Conservation (phyloP, 345 rosid genomes). For the Gossypium mustelinum region DNA sequence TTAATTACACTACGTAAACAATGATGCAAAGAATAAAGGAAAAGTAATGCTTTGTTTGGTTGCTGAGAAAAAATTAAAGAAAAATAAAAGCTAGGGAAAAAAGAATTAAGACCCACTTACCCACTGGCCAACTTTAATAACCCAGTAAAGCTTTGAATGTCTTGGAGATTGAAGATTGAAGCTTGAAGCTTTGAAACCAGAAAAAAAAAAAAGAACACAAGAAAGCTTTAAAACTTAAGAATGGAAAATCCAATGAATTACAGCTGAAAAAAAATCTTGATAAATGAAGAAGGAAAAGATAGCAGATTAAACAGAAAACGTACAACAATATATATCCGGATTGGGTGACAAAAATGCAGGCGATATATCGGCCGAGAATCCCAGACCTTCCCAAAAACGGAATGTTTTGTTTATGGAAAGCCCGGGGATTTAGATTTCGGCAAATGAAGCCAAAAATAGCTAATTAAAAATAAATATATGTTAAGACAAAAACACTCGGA, state of each 20-base stretch:
- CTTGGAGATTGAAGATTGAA: neutral
- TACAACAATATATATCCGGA: neutral
- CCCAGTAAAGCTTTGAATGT: neutral
- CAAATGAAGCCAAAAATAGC: slow-evolving; percentile 11
- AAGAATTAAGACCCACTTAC: neutral
- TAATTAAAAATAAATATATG: neutral
- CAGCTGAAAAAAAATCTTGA: neutral
- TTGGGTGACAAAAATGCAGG: slow-evolving; percentile 18
- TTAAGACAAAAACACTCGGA: neutral
- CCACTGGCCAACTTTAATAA: neutral
- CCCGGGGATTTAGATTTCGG: slow-evolving; percentile 27
- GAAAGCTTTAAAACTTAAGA: neutral
- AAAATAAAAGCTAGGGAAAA: neutral
- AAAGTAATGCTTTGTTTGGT: slow-evolving; percentile 27
- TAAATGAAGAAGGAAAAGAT: neutral
- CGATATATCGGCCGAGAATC: slow-evolving; percentile 18
- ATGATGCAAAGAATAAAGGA: neutral
- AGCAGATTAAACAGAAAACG: neutral
- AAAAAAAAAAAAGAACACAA: neutral
- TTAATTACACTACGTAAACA: neutral
- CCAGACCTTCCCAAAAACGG: slow-evolving; percentile 15
- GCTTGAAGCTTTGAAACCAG: slow-evolving; percentile 3
- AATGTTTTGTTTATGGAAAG: slow-evolving; percentile 24
- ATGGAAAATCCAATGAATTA: slow-evolving; percentile 16
- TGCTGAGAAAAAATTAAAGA: slow-evolving; percentile 22